phyloP scores from a whole-genome alignment of 805 yeast species.

The Isabelozyma heimii region DNA sequence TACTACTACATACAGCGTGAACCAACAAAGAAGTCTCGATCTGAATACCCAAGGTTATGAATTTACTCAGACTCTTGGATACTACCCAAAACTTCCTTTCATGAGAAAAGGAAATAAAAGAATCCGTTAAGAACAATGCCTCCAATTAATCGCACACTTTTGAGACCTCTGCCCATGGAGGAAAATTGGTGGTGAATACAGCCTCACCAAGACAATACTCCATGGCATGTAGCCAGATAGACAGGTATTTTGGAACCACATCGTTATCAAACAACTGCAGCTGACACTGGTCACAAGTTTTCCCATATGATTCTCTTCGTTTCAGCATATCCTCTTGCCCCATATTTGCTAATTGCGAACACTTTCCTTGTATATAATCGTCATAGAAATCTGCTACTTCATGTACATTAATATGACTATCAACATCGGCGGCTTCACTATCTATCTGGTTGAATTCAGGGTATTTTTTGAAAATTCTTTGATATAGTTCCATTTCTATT shows the following conservation, averaged over 20 bases:
- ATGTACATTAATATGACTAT: slow-evolving; percentile 11
- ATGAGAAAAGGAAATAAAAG: not conserved
- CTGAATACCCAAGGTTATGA: too few relatives aligned
- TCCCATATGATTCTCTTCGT: slow-evolving; percentile 19
- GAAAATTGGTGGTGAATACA: slow-evolving; percentile 42
- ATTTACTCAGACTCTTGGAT: not conserved
- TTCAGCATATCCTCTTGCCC: slow-evolving; percentile 20
- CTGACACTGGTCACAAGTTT: slow-evolving; percentile 33
- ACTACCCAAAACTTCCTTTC: slow-evolving; percentile 23
- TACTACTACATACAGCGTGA: not conserved
- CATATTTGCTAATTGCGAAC: slow-evolving; percentile 22
- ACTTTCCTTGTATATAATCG: slow-evolving; percentile 1
- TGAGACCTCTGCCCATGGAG: slow-evolving; percentile 44
- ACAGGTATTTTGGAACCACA: slow-evolving; percentile 22
- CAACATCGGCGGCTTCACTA: slow-evolving; percentile 5
- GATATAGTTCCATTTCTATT: slow-evolving; percentile 22
- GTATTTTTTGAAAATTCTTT: slow-evolving; percentile 10
- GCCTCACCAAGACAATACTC: slow-evolving; percentile 22
- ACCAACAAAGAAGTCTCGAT: too few relatives aligned
- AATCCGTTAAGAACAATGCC: not conserved
- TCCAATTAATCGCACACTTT: too few relatives aligned
- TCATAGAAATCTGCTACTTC: slow-evolving; percentile 12
- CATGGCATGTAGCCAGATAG: slow-evolving; percentile 49
- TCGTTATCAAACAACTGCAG: slow-evolving; percentile 25
- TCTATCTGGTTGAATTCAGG: slow-evolving; percentile 12